These are phyloP conservation scores for Euphorbia pulcherrima DNA, from an alignment of 345 rosid species.

Conservation along the genomic window DNA sequence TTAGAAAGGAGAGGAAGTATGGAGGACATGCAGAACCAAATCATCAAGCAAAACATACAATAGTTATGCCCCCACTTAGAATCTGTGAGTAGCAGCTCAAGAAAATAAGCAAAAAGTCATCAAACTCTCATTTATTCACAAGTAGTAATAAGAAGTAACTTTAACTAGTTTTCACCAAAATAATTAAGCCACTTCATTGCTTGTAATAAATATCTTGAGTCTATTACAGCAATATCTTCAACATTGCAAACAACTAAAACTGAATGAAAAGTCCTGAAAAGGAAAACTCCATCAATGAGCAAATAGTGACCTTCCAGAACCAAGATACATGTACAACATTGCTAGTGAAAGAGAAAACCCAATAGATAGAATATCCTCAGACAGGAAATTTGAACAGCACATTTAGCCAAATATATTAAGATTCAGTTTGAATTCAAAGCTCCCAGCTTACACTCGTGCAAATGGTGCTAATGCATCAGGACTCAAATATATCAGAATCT, in stretches of 20 bases:
- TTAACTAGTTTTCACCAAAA: background rate
- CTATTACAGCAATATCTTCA: background rate
- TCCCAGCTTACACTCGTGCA: background rate
- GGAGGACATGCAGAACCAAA: background rate
- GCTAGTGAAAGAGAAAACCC: background rate
- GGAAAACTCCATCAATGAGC: background rate
- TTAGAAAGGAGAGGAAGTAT: background rate
- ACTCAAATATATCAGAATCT: background rate
- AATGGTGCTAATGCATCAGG: background rate
- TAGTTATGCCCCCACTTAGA: constrained; percentile 1
- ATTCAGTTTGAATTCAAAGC: background rate
- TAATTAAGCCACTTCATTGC: background rate
- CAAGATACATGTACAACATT: background rate
- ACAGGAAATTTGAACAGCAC: background rate
- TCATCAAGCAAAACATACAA: background rate
- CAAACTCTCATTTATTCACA: background rate
- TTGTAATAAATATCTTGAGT: background rate
- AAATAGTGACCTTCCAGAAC: background rate
- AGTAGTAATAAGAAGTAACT: background rate
- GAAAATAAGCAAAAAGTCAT: background rate
- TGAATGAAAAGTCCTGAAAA: background rate
- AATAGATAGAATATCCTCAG: background rate
- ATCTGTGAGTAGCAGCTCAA: background rate
- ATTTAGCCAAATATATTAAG: constrained; percentile 2
- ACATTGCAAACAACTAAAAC: background rate